A percentile compares a stretch with the other conserved stretches of the same genome.
These are phyloP conservation scores for Leccinum longicurvipes DNA, from an alignment of 768 basidiomycete species.

Conservation along the genomic window DNA sequence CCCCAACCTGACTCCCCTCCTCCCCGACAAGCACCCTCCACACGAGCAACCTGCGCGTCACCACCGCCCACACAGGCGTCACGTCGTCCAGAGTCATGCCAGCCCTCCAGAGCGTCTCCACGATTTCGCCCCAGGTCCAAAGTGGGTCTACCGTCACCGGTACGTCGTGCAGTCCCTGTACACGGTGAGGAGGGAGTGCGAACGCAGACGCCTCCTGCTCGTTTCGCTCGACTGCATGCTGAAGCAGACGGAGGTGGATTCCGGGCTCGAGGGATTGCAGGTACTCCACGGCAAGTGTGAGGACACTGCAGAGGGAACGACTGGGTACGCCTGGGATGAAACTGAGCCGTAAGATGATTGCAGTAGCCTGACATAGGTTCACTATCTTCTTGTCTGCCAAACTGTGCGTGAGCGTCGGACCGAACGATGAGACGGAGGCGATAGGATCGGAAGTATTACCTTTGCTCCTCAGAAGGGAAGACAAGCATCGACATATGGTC, in stretches of 20 bases:
- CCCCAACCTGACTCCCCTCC: conserved; percentile 37
- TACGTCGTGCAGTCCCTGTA: conserved; percentile 37
- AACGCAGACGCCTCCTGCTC: conserved; percentile 1
- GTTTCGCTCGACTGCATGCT: neutral
- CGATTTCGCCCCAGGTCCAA: conserved; percentile 45
- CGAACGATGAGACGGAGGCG: neutral
- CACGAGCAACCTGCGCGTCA: conserved; percentile 53
- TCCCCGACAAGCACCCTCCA: conserved; percentile 50
- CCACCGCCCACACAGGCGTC: conserved; percentile 43
- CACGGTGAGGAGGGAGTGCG: conserved; percentile 32
- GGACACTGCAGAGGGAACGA: conserved; percentile 28
- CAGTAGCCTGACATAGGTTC: conserved; percentile 24
- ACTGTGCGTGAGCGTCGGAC: neutral
- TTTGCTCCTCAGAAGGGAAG: conserved; percentile 13
- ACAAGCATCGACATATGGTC: conserved; percentile 52
- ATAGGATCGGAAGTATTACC: conserved; percentile 2
- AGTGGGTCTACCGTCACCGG: conserved; percentile 28
- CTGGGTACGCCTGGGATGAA: conserved; percentile 29
- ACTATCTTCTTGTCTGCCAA: conserved; percentile 18
- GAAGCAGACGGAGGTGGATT: conserved; percentile 1
- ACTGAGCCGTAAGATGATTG: conserved; percentile 37
- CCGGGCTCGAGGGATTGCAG: conserved; percentile 30
- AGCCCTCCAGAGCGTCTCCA: conserved; percentile 45
- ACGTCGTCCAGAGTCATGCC: conserved; percentile 22
- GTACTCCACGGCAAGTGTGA: conserved; percentile 27